Evolutionary conservation across 2,329 filamentous ascomycete genomes (phyloP), one percentile per base, ranked within the genome.

Genomic region (Macrophomina tecta): DNA sequence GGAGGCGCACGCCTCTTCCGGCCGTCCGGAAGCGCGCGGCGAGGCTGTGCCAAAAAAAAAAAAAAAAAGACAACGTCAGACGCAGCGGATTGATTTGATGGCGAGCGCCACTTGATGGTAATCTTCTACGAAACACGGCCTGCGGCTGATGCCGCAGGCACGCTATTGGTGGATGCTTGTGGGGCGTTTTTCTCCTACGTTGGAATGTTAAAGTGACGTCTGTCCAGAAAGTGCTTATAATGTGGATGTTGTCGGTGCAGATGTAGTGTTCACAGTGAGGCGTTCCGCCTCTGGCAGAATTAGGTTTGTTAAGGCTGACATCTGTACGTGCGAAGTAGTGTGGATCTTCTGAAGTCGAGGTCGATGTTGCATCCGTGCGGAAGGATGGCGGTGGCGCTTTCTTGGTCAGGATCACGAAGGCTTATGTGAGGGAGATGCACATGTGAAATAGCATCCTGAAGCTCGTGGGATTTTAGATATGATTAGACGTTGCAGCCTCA

Each of bases 11-110:
- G 23, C 23, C 23, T 23, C 23, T 34, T 34, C 49, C 23, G 14
- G 16, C 30, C 2, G 11, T 9, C 18, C 16, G 52, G 52, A 32
- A 40, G 34, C 34, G 34, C 52, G 52, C 52, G 34, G 52, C 23
- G 52, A 55, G 52, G 52, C 52, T 55, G 52, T 55, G 52, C 52
- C 38, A 38, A 53, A 34, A 36, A 23, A n/a, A n/a, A n/a, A n/a
- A n/a, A n/a, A n/a, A n/a, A n/a, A n/a, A n/a, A n/a, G n/a, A 7
- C 36, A 4, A 34, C 6, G 32, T 11, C 0, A 16, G 8, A 5
- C 23, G 28, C 34, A 23, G 12, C n/a, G 14, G 16, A 38, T 23
- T 45, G 28, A 53, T 18, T 18, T 12, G 52, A 8, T 38, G 36
- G 36, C 4, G 11, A 38, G 36, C 36, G 4, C 4, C 36, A 38